Evolutionary conservation across 2,329 filamentous ascomycete genomes (phyloP).

Genomic region (Coleophoma crateriformis): DNA sequence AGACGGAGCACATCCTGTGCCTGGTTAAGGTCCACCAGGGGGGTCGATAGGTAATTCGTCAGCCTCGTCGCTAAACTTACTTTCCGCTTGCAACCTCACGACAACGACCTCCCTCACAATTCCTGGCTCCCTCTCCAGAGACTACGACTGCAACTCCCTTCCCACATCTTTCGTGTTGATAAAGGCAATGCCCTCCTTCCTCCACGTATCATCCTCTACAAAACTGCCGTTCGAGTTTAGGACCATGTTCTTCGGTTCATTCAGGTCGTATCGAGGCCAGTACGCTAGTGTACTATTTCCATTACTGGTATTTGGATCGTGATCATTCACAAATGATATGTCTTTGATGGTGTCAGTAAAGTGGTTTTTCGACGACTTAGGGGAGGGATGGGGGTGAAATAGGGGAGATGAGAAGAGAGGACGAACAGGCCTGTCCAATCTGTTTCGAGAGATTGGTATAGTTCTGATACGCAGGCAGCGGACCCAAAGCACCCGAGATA

Average conservation of each 20-base stretch:
- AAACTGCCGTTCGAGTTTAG: slow-evolving; percentile 36
- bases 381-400: not conserved
- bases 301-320: slow-evolving; percentile 34
- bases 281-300: slow-evolving; percentile 25
- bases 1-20: too few species aligned
- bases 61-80: too few species aligned
- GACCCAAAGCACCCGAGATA: slow-evolving; percentile 39
- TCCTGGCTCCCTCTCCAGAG: too few species aligned
- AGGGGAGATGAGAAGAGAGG: not conserved
- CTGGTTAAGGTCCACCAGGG: too few species aligned
- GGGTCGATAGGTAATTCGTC: too few species aligned
- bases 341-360: not conserved
- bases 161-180: slow-evolving; percentile 26
- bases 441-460: slow-evolving; percentile 23
- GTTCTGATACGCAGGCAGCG: slow-evolving; percentile 35
- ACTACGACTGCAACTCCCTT: too few species aligned
- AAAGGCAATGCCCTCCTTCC: slow-evolving; percentile 39
- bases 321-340: slow-evolving; percentile 32
- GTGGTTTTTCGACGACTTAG: not conserved
- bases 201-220: slow-evolving; percentile 41
- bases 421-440: slow-evolving; percentile 14
- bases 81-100: too few species aligned
- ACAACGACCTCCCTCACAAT: too few species aligned
- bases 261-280: slow-evolving; percentile 36
- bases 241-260: slow-evolving; percentile 35